A percentile compares a stretch with the other conserved stretches of the same genome.
These are phyloP conservation scores for Hyphopichia pseudoburtonii DNA, from an alignment of 1,139 yeast genomes.

Conservation along the genomic window DNA sequence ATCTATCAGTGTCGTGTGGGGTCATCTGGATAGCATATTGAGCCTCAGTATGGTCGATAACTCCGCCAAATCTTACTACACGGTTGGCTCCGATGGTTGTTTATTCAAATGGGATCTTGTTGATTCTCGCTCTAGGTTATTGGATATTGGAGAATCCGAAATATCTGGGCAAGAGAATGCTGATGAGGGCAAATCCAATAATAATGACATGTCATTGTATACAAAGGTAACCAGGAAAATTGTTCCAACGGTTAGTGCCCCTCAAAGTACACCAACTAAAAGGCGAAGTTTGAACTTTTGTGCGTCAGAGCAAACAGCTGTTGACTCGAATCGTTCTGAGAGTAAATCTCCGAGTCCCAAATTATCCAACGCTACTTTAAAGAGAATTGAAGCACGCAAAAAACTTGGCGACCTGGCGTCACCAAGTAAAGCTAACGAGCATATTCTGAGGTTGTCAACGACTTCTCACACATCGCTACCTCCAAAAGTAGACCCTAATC, in stretches of 20 bases:
- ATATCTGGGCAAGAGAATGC: conserved; percentile 8
- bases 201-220: conserved; percentile 15
- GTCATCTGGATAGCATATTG: conserved; percentile 59
- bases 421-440: neutral
- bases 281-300: conserved; percentile 3
- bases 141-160: no score
- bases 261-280: conserved; percentile 7
- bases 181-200: neutral
- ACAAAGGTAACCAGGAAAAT: conserved; percentile 37
- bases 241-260: conserved; percentile 18
- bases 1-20: conserved; percentile 55
- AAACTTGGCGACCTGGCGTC: neutral
- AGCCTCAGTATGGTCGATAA: conserved; percentile 30
- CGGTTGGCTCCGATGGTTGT: conserved; percentile 54
- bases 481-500: no score
- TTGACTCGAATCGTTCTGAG: neutral
- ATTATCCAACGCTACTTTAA: conserved; percentile 31
- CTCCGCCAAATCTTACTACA: conserved; percentile 25
- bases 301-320: neutral
- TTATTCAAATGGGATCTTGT: conserved; percentile 47
- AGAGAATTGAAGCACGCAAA: conserved; percentile 28
- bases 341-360: conserved; percentile 17
- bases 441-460: neutral
- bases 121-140: neutral
- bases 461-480: neutral